Conservation (phyloP, 1,284 basidiomycete genomes). For the Leucoagaricus sp. region DNA sequence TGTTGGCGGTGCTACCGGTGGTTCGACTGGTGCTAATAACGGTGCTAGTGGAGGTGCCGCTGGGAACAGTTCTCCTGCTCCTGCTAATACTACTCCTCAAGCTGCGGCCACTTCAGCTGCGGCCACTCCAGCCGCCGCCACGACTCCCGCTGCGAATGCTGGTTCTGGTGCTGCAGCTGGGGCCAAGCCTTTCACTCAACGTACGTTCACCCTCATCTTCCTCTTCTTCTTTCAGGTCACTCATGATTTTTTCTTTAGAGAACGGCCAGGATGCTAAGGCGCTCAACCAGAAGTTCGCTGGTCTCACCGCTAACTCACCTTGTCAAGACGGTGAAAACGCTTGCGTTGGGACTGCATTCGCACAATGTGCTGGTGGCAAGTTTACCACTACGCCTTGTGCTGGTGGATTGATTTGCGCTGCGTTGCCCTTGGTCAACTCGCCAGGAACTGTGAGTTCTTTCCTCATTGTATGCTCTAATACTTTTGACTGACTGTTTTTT, state of each 20-base stretch:
- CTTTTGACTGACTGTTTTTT: neutral
- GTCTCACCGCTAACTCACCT: slow-evolving; percentile 38
- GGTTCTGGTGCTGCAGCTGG: slow-evolving; percentile 27
- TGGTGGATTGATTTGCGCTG: slow-evolving; percentile 44
- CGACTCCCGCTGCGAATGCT: too few species aligned
- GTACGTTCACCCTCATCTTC: slow-evolving; percentile 37
- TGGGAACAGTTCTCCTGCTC: slow-evolving; percentile 13
- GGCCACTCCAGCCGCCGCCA: neutral
- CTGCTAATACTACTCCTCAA: too few species aligned
- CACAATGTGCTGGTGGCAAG: slow-evolving; percentile 44
- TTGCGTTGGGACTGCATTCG: slow-evolving; percentile 46
- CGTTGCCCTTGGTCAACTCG: slow-evolving; percentile 60
- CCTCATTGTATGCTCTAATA: neutral
- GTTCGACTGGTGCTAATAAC: neutral
- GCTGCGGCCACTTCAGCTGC: neutral
- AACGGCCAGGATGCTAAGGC: slow-evolving; percentile 38
- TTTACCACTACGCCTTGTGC: slow-evolving; percentile 47
- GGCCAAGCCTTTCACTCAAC: slow-evolving; percentile 41
- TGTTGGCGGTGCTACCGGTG: slow-evolving; percentile 9
- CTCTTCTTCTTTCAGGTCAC: slow-evolving; percentile 25
- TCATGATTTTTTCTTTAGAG: slow-evolving; percentile 27
- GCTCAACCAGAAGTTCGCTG: slow-evolving; percentile 50
- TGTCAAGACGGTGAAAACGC: slow-evolving; percentile 45
- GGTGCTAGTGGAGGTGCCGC: slow-evolving; percentile 11
- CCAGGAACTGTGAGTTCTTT: slow-evolving; percentile 40